Evolutionary conservation across 2,329 filamentous ascomycete genomes (phyloP), one percentile per base, ranked within the genome.

Genomic region (Alternaria dauci): DNA sequence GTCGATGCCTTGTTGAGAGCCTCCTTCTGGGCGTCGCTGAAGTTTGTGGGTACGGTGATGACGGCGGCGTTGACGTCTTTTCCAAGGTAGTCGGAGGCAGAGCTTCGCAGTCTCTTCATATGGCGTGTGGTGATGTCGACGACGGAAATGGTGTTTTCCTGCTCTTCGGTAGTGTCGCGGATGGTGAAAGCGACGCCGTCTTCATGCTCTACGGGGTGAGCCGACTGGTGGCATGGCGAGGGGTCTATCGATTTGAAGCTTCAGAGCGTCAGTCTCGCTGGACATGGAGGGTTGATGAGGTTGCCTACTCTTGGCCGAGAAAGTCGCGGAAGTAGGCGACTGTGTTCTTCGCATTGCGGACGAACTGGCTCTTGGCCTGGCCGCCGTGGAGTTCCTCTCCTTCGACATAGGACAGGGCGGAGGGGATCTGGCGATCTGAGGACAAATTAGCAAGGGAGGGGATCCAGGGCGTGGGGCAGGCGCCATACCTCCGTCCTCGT

Each of bases 351-450:
- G 93, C 86, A 81, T 99, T 98, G 76, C 95, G 91, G 70, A 98
- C 87, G 60, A 98, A 88, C 83, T 98, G 94, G 67, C 87, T 85
- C 87, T 98, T 99, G 74, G 94, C 95, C 82, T 99, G 94, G 68
- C 91, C 90, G 74, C 95, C 95, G 76, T 96, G 94, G 82, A 96
- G 97, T 83, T 99, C 94, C 78, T 99, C 95, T 69, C 94, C 95
- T 56, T 94, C 90, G 75, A 96, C 90, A 79, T 99, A 99, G 38
- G 95, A 97, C 72, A 99, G 85, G 71, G 96, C 89, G 43, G 93
- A 92, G 68, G 95, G 95, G 69, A 99, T 99, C 81, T 98, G 94
- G 80, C 95, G 94, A 82, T 99, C 95, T 94, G 54, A 25, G 32
- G 18, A 68, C 61, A 61, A 62, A 41, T 59, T 43, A 53, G 59